phyloP scores from a whole-genome alignment of 2,329 filamentous ascomycete species.

The Neocucurbitaria cava region DNA sequence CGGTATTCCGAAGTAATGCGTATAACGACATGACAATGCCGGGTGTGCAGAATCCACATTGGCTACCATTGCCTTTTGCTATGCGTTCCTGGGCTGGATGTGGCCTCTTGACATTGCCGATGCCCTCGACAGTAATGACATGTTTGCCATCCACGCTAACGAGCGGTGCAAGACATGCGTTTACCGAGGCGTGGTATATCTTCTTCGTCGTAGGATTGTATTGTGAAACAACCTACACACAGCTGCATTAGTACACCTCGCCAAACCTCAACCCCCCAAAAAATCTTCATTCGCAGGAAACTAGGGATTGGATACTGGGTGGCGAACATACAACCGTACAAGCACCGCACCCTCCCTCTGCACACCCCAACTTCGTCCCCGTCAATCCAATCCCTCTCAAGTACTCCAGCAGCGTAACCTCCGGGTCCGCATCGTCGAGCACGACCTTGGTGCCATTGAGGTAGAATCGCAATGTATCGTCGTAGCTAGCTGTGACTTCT shows the following conservation, averaged over 20 bases:
- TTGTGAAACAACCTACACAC: constrained; percentile 76
- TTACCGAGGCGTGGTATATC: constrained; percentile 96
- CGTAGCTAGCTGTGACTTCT: constrained; percentile 75
- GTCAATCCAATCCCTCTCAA: constrained; percentile 90
- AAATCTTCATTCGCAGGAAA: too few relatives aligned
- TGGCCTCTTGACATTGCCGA: constrained; percentile 84
- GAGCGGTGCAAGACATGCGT: constrained; percentile 91
- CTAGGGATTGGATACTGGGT: neutral
- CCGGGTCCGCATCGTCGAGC: constrained; percentile 86
- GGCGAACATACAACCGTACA: constrained; percentile 76
- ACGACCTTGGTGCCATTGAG: constrained; percentile 91
- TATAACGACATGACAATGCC: constrained; percentile 98
- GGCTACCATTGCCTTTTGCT: constrained; percentile 88
- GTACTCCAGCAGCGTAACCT: constrained; percentile 91
- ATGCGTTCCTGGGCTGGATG: constrained; percentile 92
- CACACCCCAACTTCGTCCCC: constrained; percentile 95
- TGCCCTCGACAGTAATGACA: constrained; percentile 96
- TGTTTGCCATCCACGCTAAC: constrained; percentile 96
- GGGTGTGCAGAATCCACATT: constrained; percentile 95
- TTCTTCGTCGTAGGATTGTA: constrained; percentile 89
- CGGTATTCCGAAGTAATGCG: constrained; percentile 85
- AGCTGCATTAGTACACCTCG: too few relatives aligned
- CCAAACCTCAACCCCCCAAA: too few relatives aligned
- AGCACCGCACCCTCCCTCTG: constrained; percentile 94
- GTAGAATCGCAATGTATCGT: constrained; percentile 90